A percentile compares a stretch with the other conserved stretches of the same genome.
These are phyloP conservation scores for Patellifolia procumbens DNA, from an alignment of 179 eudicot species.

Conservation along the genomic window DNA sequence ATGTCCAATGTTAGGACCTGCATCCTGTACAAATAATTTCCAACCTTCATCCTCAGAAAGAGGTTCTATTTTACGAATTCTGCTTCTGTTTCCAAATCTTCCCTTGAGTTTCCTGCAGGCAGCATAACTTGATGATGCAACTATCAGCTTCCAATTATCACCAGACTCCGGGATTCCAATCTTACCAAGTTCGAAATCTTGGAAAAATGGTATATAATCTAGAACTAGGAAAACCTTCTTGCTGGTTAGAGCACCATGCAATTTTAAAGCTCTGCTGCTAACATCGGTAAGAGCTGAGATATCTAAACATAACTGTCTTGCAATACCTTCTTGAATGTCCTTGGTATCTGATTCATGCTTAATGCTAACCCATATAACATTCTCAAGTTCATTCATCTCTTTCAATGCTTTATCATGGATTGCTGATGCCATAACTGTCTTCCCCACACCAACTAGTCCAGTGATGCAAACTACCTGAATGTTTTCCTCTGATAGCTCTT, in stretches of 20 bases:
- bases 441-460: constrained; percentile 58
- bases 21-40: constrained; percentile 39
- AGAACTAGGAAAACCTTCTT: constrained; percentile 42
- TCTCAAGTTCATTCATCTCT: constrained; percentile 31
- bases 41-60: constrained; percentile 38
- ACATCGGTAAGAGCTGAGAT: constrained; percentile 28
- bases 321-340: constrained; percentile 44
- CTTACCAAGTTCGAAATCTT: constrained; percentile 35
- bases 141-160: constrained; percentile 37
- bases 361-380: constrained; percentile 44
- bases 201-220: constrained; percentile 44
- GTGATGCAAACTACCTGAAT: constrained; percentile 38
- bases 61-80: constrained; percentile 35
- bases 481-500: constrained; percentile 23
- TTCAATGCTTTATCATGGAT: constrained; percentile 41
- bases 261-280: constrained; percentile 27
- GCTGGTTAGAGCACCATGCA: constrained; percentile 28
- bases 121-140: constrained; percentile 37
- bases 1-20: constrained; percentile 20
- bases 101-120: constrained; percentile 27
- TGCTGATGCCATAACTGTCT: constrained; percentile 41
- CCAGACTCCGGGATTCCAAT: constrained; percentile 50
- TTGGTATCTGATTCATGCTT: constrained; percentile 28
- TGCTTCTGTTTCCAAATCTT: background rate
- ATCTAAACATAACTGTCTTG: constrained; percentile 31